Conservation (phyloP, 2,329 filamentous ascomycete species). For the Fusarium sacchari region DNA sequence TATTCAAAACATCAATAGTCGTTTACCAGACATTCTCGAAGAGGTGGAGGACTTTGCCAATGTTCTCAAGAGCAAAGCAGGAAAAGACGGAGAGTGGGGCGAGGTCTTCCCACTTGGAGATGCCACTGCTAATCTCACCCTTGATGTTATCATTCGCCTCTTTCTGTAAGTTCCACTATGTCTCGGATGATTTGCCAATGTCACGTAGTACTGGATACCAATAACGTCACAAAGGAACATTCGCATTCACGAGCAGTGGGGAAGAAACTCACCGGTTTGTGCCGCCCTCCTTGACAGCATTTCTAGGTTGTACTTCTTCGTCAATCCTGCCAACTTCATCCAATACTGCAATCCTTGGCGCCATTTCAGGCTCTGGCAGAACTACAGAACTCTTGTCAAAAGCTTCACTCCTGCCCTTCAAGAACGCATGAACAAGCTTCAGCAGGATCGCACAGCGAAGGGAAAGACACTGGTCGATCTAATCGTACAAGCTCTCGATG, state of each 20-base stretch:
- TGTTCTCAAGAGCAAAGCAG: conserved; percentile 15
- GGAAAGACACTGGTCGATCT: conserved; percentile 32
- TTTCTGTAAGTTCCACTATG: conserved; percentile 41
- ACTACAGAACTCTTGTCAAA: conserved; percentile 21
- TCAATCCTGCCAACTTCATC: conserved; percentile 17
- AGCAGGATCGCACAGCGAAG: not conserved
- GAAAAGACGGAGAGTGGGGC: conserved; percentile 11
- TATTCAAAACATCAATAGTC: conserved; percentile 47
- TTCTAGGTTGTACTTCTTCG: conserved; percentile 13
- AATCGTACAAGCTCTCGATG: conserved; percentile 16
- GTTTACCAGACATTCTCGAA: conserved; percentile 51
- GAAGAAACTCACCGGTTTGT: conserved; percentile 3
- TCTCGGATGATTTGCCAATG: not conserved
- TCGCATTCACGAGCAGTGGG: conserved; percentile 26
- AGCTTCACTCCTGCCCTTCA: conserved; percentile 10
- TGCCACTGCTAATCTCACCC: conserved; percentile 51
- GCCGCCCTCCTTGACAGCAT: conserved; percentile 23
- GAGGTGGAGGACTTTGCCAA: conserved; percentile 51
- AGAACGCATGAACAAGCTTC: conserved; percentile 8
- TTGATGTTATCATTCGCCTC: conserved; percentile 53
- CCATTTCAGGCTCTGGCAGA: conserved; percentile 28
- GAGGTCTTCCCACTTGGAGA: conserved; percentile 47
- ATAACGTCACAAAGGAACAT: conserved; percentile 3
- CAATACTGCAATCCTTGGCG: conserved; percentile 29
- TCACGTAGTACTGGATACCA: not conserved